Evolutionary conservation across 805 yeast species (phyloP).

Genomic region (Monosporozyma solicola): DNA sequence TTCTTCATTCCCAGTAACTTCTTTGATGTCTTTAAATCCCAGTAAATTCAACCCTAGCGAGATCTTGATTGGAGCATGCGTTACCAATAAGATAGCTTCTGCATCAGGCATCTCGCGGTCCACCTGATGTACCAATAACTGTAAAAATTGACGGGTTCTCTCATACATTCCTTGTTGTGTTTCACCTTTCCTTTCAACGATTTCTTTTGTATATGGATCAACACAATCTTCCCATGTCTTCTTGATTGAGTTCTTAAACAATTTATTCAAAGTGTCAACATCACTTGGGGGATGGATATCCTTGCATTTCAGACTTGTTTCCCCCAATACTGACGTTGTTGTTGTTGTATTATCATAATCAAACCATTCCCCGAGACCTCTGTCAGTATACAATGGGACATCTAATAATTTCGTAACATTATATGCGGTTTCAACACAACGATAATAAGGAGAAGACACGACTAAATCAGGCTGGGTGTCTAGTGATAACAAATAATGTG

Average conservation of each 20-base stretch:
- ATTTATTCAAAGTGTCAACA: slow-evolving; percentile 37
- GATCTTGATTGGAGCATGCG: slow-evolving; percentile 92
- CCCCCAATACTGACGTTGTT: neutral
- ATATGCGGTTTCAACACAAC: slow-evolving; percentile 75
- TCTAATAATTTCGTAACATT: slow-evolving; percentile 58
- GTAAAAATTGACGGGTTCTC: slow-evolving; percentile 51
- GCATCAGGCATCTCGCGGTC: slow-evolving; percentile 50
- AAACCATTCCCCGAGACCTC: slow-evolving; percentile 89
- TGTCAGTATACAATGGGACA: slow-evolving; percentile 56
- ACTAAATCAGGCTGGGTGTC: slow-evolving; percentile 60
- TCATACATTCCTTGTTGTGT: slow-evolving; percentile 56
- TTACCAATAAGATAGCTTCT: slow-evolving; percentile 58
- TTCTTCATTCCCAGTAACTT: slow-evolving; percentile 41
- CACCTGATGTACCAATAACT: slow-evolving; percentile 46
- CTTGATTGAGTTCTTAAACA: slow-evolving; percentile 43
- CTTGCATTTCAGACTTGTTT: neutral
- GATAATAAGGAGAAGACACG: slow-evolving; percentile 75
- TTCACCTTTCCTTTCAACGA: slow-evolving; percentile 46
- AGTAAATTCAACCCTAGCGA: slow-evolving; percentile 74
- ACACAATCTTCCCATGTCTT: slow-evolving; percentile 34
- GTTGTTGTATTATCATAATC: neutral
- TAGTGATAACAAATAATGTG: slow-evolving; percentile 43
- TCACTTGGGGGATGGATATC: slow-evolving; percentile 64
- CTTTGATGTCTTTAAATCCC: slow-evolving; percentile 38
- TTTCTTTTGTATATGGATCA: neutral